Base-by-base conservation (phyloP, 2,329 filamentous ascomycete species). In the Sphaerostilbella broomeana region DNA sequence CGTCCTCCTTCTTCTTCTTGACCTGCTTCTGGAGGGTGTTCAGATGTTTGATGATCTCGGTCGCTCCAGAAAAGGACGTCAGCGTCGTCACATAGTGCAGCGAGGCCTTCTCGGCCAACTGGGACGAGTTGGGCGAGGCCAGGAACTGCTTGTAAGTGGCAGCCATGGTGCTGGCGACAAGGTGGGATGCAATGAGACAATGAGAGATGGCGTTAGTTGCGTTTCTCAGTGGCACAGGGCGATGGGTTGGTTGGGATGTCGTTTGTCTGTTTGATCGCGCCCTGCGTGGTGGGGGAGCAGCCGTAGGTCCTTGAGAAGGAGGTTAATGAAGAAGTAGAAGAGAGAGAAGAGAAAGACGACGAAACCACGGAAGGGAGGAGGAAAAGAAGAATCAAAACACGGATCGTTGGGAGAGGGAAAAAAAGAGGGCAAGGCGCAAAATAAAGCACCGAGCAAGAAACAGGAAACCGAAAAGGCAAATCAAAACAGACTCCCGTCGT, bases 11-110 rank as follows among this genome's bases (percentile, higher is more conserved):
- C 65, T 86, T 89, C 72, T 87, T 94, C 63, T 81, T 84, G 57
- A 95, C 70, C 58, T 85, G 75, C 59, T 80, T 82, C 52, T 75
- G 72, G 59, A 88, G 75, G 25, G 73, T 72, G 53, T 69, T 72
- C 47, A 95, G 66, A 64, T 97, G 89, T 67, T 86, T 88, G 64
- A 90, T 69, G 60, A 98, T 87, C 32, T 86, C 77, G 36, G 79
- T 73, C 32, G 83, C 63, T 51, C 86, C 80, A 46, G 73, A 70
- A 57, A 94, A 70, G 48, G 77, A 77, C 22, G 81, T 87, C 10
- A 88, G 82, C 6, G 90, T 95, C 40, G 89, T 87, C 61, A 97
- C 82, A 69, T 97, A 98, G 70, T 90, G 80, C 51, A 89, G 67
- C 30, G 82, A 76, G 43, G 82, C 81, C 60, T 81, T 72, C 38